These are phyloP conservation scores for Chlorella ohadii DNA, from an alignment of 139 green algal species.

Conservation along the genomic window DNA sequence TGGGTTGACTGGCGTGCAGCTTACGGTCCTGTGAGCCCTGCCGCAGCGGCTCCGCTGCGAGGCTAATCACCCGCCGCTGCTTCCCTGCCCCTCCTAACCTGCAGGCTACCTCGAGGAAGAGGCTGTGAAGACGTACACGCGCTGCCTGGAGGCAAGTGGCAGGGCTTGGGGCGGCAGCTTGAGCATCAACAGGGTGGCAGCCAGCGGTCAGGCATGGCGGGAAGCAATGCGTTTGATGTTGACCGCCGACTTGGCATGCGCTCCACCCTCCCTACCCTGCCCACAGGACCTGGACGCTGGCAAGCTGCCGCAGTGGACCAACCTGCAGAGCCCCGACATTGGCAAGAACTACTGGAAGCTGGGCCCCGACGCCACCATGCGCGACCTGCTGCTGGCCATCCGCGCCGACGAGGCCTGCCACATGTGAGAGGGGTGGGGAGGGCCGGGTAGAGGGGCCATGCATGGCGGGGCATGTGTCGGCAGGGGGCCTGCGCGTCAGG, in stretches of 20 bases:
- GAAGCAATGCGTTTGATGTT: too few species aligned
- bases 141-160: conserved; percentile 43
- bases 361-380: conserved; percentile 60
- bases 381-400: conserved; percentile 88
- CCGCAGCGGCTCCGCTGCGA: too few species aligned
- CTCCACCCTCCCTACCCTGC: too few species aligned
- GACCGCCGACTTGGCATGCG: too few species aligned
- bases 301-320: conserved; percentile 73
- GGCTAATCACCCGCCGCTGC: background rate
- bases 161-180: too few species aligned
- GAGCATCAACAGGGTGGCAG: too few species aligned
- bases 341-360: conserved; percentile 72
- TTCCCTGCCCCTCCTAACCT: background rate
- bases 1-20: too few species aligned
- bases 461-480: too few species aligned
- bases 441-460: too few species aligned
- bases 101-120: conserved; percentile 94
- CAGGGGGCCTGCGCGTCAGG: too few species aligned
- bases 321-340: conserved; percentile 62
- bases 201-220: too few species aligned
- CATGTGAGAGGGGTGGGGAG: conserved; percentile 31
- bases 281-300: conserved; percentile 56
- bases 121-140: conserved; percentile 95
- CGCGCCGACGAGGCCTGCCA: conserved; percentile 84
- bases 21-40: too few species aligned